Evolutionary conservation across 1,284 basidiomycete genomes (phyloP).

Genomic region (Xerocomus nothofagi): DNA sequence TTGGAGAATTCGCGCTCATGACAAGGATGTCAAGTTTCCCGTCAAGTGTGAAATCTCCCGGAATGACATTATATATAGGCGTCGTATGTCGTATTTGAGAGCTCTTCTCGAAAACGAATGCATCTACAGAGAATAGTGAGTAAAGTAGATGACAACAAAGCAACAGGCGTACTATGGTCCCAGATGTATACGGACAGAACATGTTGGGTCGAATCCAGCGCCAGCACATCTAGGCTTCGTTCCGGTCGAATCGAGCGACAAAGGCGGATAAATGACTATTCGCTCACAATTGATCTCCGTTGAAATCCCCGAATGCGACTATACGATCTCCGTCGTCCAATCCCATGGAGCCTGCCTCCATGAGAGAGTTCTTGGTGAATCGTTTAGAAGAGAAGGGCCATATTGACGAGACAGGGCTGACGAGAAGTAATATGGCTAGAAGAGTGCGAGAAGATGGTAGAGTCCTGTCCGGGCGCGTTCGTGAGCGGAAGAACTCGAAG

Average conservation of each 20-base stretch:
- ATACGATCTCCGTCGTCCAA: conserved; percentile 71
- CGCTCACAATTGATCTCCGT: conserved; percentile 90
- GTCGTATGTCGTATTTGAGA: conserved; percentile 55
- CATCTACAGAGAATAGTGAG: conserved; percentile 39
- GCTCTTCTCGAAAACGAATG: conserved; percentile 62
- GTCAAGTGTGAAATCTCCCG: conserved; percentile 91
- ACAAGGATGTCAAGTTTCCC: conserved; percentile 89
- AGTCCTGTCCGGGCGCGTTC: not conserved
- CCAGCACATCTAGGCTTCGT: conserved; percentile 77
- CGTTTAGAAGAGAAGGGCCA: conserved; percentile 87
- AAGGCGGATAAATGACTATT: not conserved
- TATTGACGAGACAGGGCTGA: conserved; percentile 37
- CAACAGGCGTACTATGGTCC: conserved; percentile 65
- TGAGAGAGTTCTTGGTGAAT: conserved; percentile 83
- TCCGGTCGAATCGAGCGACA: conserved; percentile 8
- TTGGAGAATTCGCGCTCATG: conserved; percentile 63
- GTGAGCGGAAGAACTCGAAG: not conserved
- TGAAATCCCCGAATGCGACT: conserved; percentile 91
- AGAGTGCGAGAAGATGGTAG: conserved; percentile 4
- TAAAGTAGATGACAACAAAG: not conserved
- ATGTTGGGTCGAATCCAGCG: conserved; percentile 71
- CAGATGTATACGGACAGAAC: conserved; percentile 78
- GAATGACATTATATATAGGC: conserved; percentile 77
- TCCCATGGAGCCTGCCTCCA: conserved; percentile 81
- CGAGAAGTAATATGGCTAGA: conserved; percentile 20